Conservation (phyloP, 2,329 filamentous ascomycete species). For the Diaporthe eres region DNA sequence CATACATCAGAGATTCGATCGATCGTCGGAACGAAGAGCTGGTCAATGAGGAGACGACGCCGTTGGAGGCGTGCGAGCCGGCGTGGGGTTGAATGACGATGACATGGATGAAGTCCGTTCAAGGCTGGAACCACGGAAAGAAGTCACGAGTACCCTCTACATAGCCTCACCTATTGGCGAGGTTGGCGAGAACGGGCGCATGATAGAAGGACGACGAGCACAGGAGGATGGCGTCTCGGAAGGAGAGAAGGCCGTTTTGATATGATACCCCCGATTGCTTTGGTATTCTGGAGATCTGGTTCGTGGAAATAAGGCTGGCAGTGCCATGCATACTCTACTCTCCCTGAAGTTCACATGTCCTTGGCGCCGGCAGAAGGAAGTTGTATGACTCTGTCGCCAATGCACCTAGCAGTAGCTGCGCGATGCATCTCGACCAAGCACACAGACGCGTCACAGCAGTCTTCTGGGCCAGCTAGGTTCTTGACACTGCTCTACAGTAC, state of each 20-base stretch:
- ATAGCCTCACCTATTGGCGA: neutral
- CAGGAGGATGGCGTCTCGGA: neutral
- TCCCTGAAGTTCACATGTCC: neutral
- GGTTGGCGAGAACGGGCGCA: neutral
- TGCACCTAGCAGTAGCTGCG: constrained; percentile 26
- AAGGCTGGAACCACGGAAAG: neutral
- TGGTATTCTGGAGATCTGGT: constrained; percentile 12
- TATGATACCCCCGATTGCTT: constrained; percentile 36
- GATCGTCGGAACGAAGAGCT: constrained; percentile 42
- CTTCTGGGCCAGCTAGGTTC: neutral
- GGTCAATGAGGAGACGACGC: constrained; percentile 40
- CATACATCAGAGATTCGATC: constrained; percentile 45
- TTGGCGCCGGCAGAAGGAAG: neutral
- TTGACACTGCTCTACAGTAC: neutral
- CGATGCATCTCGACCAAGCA: neutral
- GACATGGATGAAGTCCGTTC: neutral
- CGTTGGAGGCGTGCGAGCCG: constrained; percentile 37
- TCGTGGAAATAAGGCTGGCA: constrained; percentile 18
- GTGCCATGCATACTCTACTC: constrained; percentile 4
- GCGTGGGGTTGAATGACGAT: constrained; percentile 34
- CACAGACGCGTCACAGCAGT: neutral
- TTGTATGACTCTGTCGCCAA: constrained; percentile 1
- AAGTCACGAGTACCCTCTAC: neutral
- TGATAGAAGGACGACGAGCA: neutral
- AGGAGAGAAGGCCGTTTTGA: neutral